phyloP scores from a whole-genome alignment of 495 filamentous ascomycete genomes.

The Hypomontagnella monticulosa region DNA sequence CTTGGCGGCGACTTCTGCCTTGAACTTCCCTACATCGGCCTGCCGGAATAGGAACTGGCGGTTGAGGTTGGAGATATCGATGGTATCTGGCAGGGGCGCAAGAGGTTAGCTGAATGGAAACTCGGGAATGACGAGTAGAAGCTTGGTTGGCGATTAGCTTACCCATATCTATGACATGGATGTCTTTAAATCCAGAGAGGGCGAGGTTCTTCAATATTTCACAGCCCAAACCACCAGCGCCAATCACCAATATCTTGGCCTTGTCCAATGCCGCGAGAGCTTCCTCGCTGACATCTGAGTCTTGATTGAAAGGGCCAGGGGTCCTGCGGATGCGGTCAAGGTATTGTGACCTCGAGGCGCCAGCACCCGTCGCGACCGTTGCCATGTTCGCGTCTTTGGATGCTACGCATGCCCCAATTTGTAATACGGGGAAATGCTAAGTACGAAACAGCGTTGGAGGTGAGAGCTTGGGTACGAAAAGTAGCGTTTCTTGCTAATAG shows the following conservation, averaged over 20 bases:
- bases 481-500: not conserved
- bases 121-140: conserved; percentile 1
- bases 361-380: not conserved
- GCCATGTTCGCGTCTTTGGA: conserved; percentile 26
- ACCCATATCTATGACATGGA: conserved; percentile 99
- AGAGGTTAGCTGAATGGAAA: conserved; percentile 22
- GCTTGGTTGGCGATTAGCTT: conserved; percentile 3
- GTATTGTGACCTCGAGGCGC: conserved; percentile 66
- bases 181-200: conserved; percentile 93
- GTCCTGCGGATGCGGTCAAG: conserved; percentile 80
- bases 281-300: conserved; percentile 73
- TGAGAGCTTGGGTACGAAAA: not conserved
- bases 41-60: conserved; percentile 97
- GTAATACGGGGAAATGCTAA: not conserved
- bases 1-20: conserved; percentile 89
- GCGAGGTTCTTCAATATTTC: conserved; percentile 98
- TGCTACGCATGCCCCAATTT: not conserved
- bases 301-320: conserved; percentile 76
- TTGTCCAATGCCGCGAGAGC: conserved; percentile 68
- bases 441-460: not conserved
- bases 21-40: conserved; percentile 89
- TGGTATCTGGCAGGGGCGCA: conserved; percentile 71
- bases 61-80: conserved; percentile 98
- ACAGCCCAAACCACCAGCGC: conserved; percentile 94
- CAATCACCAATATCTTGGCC: conserved; percentile 80